Base-by-base conservation (phyloP, 202 grass and related monocot species). In the Musa balbisiana region DNA sequence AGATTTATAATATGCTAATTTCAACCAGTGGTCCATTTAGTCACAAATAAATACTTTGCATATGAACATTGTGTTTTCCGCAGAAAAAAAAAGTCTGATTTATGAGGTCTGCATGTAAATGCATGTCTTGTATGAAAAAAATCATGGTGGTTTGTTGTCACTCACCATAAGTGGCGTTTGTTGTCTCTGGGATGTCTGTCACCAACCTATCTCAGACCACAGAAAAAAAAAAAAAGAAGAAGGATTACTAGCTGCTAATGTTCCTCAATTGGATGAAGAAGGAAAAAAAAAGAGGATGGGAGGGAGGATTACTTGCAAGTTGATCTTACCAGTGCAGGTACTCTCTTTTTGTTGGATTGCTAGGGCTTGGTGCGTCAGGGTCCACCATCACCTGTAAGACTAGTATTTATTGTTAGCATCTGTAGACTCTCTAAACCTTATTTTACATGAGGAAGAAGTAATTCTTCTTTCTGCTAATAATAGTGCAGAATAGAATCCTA, bases 131-230 rank as follows among this genome's bases (percentile, higher is more conserved):
- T 33, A 33, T 33, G 29, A 4, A 33, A 25, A 33, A 33, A 4
- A 4, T 33, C 29, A 33, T 33, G 29, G 3, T 33, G 27, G 27
- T 27, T 27, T 27, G 27, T 27, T 27, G 23, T 76, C 14, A 68
- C 83, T 67, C 70, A 87, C 86, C 90, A 67, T 20, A 71, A 53
- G 71, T 78, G 0, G 75, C 70, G 16, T 78, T 82, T 65, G 73
- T 49, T 69, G 84, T 87, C 65, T 82, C 90, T 33, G 90, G 90
- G 82, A 92, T 87, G 33, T 92, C 90, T 0, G 87, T 89, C 59
- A 92, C 87, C 80, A 92, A 29, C 90, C 90, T 86, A 78, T n/a
- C 53, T 43, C 33, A 43, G 33, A 6, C 33, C 5, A 43, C 33
- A 6, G 64, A 0, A 21, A 3, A 55, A 74, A 24, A 56, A 25